Conservation (phyloP, 2,329 filamentous ascomycete species). For the Microdochium bolleyi region DNA sequence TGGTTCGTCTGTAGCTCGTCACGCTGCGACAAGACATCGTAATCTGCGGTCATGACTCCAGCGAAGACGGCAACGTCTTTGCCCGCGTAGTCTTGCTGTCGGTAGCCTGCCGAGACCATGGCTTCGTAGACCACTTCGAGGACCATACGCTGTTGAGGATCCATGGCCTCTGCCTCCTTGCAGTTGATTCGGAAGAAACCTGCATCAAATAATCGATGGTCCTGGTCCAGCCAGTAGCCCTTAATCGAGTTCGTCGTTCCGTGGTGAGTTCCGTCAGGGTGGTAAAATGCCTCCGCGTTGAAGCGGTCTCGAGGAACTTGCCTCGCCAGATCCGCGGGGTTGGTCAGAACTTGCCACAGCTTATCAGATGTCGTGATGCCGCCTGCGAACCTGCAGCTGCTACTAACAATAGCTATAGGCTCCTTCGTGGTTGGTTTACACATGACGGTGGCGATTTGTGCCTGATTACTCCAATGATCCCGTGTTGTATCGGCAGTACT, state of each 20-base stretch:
- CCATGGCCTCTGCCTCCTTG: conserved; percentile 12
- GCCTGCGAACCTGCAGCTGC: conserved; percentile 30
- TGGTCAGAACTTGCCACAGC: conserved; percentile 24
- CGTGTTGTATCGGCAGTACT: too few relatives aligned
- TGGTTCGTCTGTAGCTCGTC: conserved; percentile 1
- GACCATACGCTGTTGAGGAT: conserved; percentile 8
- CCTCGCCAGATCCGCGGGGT: conserved; percentile 11
- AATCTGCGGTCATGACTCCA: conserved; percentile 11
- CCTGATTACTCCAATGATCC: too few relatives aligned
- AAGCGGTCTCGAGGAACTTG: conserved; percentile 13
- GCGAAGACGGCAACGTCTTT: conserved; percentile 11
- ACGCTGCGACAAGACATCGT: conserved; percentile 3
- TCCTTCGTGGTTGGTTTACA: conserved; percentile 7
- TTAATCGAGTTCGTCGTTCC: conserved; percentile 16
- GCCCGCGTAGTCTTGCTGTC: conserved; percentile 8
- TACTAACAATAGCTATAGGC: conserved; percentile 33
- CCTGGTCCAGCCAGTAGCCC: conserved; percentile 14
- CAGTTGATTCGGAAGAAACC: conserved; percentile 17
- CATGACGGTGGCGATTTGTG: background rate
- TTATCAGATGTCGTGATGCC: conserved; percentile 20
- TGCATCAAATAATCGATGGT: conserved; percentile 12
- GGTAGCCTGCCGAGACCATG: conserved; percentile 13
- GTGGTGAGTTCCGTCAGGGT: conserved; percentile 16
- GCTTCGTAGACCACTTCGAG: conserved; percentile 16
- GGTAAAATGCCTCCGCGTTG: conserved; percentile 13